Evolutionary conservation across 805 yeast species (phyloP), one percentile per base, ranked within the genome.

Genomic region (Myxozyma sirexii): DNA sequence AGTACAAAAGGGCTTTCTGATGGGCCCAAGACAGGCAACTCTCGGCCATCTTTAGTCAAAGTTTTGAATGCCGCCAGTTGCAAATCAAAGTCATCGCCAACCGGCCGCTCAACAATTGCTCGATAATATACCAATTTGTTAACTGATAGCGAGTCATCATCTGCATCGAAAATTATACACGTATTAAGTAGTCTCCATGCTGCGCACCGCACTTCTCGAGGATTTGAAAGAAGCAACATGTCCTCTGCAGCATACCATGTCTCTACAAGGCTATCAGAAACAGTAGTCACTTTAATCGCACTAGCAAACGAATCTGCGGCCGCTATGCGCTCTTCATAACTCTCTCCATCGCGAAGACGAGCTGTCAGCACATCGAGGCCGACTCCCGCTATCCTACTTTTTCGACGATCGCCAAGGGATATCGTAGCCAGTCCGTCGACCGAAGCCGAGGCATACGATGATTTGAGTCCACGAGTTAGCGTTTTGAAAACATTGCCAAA

Each of bases 211-310:
- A 77, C 71, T 17, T 73, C 75, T 0, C 70, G 57, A 21, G 67
- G 68, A n/a, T 70, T 70, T 2, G 71, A 69, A 0, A 74, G 69
- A 5, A 75, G 75, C 52, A 88, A 77, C 70, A 86, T 72, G 52
- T 79, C 82, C 60, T 81, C 75, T 0, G 87, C 85, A 53, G 84
- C 74, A 70, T 85, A 83, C 97, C 97, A 90, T 1, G 89, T 77
- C 62, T 87, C 91, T 4, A 89, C 79, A 3, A 88, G 78, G 1
- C 87, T 80, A 0, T 35, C 44, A 10, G 85, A 77, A 1, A 84
- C 79, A 2, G 85, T 76, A 51, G 78, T 79, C 49, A 78, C 80
- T 23, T 79, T 79, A 1, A 89, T 71, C 2, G 83, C 76, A 1
- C 78, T 78, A 5, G 81, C 74, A 43, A 90, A 72, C 21, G 78